Evolutionary conservation across 2,329 filamentous ascomycete genomes (phyloP).

Genomic region (Aspergillus sp.): DNA sequence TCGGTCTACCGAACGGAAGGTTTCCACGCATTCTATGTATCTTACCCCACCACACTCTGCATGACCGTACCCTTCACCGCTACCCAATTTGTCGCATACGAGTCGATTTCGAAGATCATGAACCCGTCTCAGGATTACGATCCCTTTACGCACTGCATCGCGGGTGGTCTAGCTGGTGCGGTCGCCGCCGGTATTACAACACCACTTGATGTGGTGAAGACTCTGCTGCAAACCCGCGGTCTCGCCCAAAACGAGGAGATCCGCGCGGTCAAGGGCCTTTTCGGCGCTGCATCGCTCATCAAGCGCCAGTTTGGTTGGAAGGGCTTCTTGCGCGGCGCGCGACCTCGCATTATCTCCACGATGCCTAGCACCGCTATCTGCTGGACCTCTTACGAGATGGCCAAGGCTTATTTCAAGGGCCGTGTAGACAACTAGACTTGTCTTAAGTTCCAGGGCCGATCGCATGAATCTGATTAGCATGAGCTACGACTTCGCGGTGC

Average conservation of each 20-base stretch:
- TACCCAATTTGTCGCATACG: slow-evolving; percentile 96
- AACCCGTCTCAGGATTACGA: slow-evolving; percentile 82
- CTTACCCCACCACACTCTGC: slow-evolving; percentile 94
- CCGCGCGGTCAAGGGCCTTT: slow-evolving; percentile 79
- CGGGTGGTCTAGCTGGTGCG: slow-evolving; percentile 89
- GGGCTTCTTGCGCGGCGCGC: slow-evolving; percentile 92
- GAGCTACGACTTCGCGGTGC: background rate
- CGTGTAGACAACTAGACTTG: slow-evolving; percentile 33
- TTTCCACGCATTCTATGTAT: slow-evolving; percentile 92
- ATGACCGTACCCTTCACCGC: slow-evolving; percentile 99
- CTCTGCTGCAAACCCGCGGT: slow-evolving; percentile 90
- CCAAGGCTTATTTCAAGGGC: slow-evolving; percentile 68
- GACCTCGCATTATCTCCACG: slow-evolving; percentile 88
- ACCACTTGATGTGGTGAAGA: slow-evolving; percentile 98
- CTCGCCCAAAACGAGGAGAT: slow-evolving; percentile 80
- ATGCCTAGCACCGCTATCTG: slow-evolving; percentile 99
- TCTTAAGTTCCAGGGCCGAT: slow-evolving; percentile 13
- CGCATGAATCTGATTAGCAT: slow-evolving; percentile 21
- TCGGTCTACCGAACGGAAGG: slow-evolving; percentile 89
- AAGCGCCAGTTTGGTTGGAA: slow-evolving; percentile 79
- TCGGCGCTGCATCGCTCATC: slow-evolving; percentile 78
- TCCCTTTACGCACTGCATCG: slow-evolving; percentile 89
- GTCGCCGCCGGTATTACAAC: slow-evolving; percentile 93
- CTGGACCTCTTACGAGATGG: slow-evolving; percentile 75
- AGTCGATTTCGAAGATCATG: slow-evolving; percentile 91